A percentile compares a stretch with the other conserved stretches of the same genome.
phyloP scores from a whole-genome alignment of 768 basidiomycete genomes.

The Leucogyrophana mollusca region DNA sequence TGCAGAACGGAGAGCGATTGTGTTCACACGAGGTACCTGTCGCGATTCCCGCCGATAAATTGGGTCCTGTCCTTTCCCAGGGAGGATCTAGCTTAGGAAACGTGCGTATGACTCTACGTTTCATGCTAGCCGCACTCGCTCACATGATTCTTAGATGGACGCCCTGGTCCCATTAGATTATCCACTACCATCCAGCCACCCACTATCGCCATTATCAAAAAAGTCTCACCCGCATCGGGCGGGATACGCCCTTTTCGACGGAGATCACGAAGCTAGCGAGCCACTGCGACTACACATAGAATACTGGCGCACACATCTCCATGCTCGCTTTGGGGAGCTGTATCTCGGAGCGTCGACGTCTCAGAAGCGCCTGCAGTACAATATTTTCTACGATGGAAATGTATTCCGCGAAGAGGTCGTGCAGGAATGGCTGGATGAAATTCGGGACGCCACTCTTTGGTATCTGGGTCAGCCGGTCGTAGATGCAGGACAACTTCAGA shows the following conservation, averaged over 20 bases:
- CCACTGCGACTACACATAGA: conserved; percentile 8
- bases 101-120: conserved; percentile 23
- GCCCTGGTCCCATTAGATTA: conserved; percentile 32
- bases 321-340: conserved; percentile 43
- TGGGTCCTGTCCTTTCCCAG: conserved; percentile 17
- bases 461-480: conserved; percentile 21
- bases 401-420: conserved; percentile 38
- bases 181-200: conserved; percentile 19
- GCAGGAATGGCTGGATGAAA: conserved; percentile 44
- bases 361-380: conserved; percentile 29
- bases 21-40: neutral
- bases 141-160: conserved; percentile 27
- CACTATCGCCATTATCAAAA: conserved; percentile 18
- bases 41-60: conserved; percentile 5
- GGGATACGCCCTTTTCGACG: neutral
- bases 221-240: conserved; percentile 13
- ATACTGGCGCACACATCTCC: conserved; percentile 26
- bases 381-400: conserved; percentile 40
- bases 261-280: neutral
- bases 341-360: conserved; percentile 44
- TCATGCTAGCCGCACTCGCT: neutral
- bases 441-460: conserved; percentile 28
- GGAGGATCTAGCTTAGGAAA: conserved; percentile 33
- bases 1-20: conserved; percentile 6
- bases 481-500: too few relatives aligned